Percentiles rank a stretch among this genome's conserved stretches.
phyloP scores from a whole-genome alignment of 2,329 filamentous ascomycete genomes.

The Fusarium torulosum region DNA sequence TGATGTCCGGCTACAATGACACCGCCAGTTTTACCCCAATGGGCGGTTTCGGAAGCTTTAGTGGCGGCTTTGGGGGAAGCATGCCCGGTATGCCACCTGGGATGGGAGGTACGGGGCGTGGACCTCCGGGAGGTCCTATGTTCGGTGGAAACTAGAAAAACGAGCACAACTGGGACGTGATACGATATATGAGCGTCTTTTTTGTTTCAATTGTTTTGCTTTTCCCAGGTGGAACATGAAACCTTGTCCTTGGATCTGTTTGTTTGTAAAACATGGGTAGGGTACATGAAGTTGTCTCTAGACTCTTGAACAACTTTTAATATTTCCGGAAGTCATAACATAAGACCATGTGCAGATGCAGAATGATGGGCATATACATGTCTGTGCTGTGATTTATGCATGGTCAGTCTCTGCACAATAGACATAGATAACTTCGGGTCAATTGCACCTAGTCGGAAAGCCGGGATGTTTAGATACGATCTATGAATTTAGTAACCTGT shows the following conservation, averaged over 20 bases:
- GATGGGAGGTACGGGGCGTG: slow-evolving; percentile 37
- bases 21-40: slow-evolving; percentile 48
- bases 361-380: neutral
- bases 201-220: slow-evolving; percentile 5
- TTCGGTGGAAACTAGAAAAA: slow-evolving; percentile 45
- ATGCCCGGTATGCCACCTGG: slow-evolving; percentile 42
- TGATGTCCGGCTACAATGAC: slow-evolving; percentile 59
- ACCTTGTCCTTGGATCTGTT: neutral
- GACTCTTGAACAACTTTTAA: neutral
- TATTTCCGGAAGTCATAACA: neutral
- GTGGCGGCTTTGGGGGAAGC: slow-evolving; percentile 43
- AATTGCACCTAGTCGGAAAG: neutral
- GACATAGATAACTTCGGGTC: neutral
- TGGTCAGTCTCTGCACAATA: neutral
- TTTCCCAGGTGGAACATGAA: neutral
- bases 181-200: slow-evolving; percentile 5
- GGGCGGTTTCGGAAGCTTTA: slow-evolving; percentile 50
- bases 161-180: slow-evolving; percentile 7
- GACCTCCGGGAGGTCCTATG: slow-evolving; percentile 44
- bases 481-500: neutral
- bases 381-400: neutral
- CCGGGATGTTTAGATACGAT: neutral
- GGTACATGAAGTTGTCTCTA: neutral
- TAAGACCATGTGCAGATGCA: neutral
- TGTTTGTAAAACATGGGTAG: neutral